Conservation (phyloP, 139 green algal genomes). For the Eudorina sp. region DNA sequence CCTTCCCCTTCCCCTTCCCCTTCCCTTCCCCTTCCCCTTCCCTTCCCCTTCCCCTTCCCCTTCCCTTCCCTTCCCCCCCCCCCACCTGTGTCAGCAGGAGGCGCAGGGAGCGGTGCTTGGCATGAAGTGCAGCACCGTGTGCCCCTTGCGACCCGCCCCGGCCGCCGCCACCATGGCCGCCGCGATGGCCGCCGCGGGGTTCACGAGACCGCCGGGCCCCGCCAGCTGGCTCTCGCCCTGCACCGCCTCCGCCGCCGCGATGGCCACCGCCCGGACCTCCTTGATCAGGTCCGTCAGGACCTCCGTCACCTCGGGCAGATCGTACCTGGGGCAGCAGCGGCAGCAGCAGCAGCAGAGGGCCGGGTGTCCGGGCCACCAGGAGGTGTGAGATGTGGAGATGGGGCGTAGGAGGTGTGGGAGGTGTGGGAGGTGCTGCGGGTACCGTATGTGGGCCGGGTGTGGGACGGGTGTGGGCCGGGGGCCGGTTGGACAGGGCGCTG, state of each 20-base stretch:
- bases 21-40: not conserved
- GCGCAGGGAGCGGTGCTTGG: not conserved
- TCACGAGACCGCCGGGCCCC: not conserved
- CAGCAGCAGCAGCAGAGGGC: not conserved
- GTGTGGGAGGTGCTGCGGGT: not conserved
- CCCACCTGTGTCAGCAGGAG: not conserved
- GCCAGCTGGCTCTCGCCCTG: too few relatives aligned
- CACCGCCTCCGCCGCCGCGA: not conserved
- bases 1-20: not conserved
- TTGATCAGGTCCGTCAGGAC: not conserved
- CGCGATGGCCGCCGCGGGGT: too few relatives aligned
- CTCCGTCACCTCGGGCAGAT: conserved; percentile 7
- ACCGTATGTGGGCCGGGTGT: not conserved
- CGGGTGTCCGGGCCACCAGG: not conserved
- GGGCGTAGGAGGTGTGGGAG: not conserved
- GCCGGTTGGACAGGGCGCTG: not conserved
- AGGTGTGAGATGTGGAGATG: not conserved
- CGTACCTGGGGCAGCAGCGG: not conserved
- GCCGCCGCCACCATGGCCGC: not conserved
- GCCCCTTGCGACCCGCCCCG: not conserved
- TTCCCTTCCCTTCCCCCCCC: too few relatives aligned
- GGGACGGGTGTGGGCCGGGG: not conserved
- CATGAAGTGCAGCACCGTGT: not conserved
- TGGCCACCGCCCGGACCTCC: not conserved
- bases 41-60: not conserved